Percentiles rank a stretch among this genome's conserved stretches.
These are phyloP conservation scores for Termitomyces sp. DNA, from an alignment of 768 basidiomycete genomes.

Conservation along the genomic window DNA sequence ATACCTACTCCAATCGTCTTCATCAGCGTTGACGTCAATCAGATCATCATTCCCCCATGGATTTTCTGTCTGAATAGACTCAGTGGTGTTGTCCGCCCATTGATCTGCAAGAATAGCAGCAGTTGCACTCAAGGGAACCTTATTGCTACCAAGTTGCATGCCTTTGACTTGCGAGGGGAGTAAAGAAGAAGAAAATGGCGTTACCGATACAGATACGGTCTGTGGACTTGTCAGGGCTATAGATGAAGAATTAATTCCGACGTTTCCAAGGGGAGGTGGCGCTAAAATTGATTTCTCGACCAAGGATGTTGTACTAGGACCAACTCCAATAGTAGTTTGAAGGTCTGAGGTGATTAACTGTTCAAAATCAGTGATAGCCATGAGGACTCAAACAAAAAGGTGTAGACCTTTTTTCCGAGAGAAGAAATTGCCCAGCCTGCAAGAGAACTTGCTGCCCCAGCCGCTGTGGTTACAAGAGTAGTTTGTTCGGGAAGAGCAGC, in stretches of 20 bases:
- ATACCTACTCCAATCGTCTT: slow-evolving; percentile 90
- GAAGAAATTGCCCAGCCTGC: slow-evolving; percentile 97
- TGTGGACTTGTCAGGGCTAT: neutral
- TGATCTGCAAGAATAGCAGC: slow-evolving; percentile 41
- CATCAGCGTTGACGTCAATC: slow-evolving; percentile 91
- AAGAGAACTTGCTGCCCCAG: slow-evolving; percentile 86
- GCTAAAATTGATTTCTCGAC: slow-evolving; percentile 38
- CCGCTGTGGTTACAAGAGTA: slow-evolving; percentile 75
- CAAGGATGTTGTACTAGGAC: slow-evolving; percentile 9
- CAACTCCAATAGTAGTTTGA: slow-evolving; percentile 55
- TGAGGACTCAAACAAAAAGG: neutral
- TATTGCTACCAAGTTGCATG: slow-evolving; percentile 65
- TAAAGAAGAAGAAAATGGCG: slow-evolving; percentile 10
- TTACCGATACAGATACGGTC: slow-evolving; percentile 3
- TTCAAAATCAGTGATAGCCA: slow-evolving; percentile 3
- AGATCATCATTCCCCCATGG: slow-evolving; percentile 77
- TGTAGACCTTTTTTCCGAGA: slow-evolving; percentile 68
- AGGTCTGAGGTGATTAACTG: slow-evolving; percentile 71
- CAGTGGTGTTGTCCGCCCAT: slow-evolving; percentile 50
- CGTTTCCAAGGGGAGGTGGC: slow-evolving; percentile 23
- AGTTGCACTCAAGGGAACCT: slow-evolving; percentile 29
- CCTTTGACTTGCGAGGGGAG: slow-evolving; percentile 40
- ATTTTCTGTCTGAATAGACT: slow-evolving; percentile 35
- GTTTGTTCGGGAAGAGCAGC: slow-evolving; percentile 29
- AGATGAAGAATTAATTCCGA: slow-evolving; percentile 11